Evolutionary conservation across 2,329 filamentous ascomycete species (phyloP).

Genomic region (Teratosphaeria nubilosa): DNA sequence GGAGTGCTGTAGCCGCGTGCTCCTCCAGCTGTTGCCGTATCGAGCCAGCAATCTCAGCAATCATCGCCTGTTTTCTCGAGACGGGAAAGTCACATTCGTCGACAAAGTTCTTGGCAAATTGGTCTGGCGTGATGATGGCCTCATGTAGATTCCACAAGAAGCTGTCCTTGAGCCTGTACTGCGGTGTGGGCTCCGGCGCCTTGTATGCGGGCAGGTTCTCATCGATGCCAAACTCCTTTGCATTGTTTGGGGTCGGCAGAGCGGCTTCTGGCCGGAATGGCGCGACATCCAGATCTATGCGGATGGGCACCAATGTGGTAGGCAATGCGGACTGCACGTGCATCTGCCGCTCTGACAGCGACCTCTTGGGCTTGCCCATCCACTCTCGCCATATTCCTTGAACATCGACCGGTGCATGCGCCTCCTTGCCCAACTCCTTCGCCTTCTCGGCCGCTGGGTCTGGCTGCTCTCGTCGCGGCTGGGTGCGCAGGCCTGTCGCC

Average conservation of each 20-base stretch:
- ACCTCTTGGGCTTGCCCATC: conserved; percentile 64
- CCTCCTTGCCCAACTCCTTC: conserved; percentile 73
- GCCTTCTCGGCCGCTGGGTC: conserved; percentile 49
- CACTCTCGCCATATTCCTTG: conserved; percentile 92
- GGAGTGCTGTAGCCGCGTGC: conserved; percentile 86
- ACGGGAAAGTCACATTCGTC: conserved; percentile 88
- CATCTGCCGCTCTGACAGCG: conserved; percentile 48
- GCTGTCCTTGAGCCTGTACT: conserved; percentile 84
- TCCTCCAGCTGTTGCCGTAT: conserved; percentile 93
- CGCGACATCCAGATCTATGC: conserved; percentile 87
- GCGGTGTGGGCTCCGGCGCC: conserved; percentile 65
- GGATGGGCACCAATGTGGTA: conserved; percentile 84
- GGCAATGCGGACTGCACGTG: conserved; percentile 65
- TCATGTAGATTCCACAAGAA: conserved; percentile 98
- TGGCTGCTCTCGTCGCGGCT: conserved; percentile 54
- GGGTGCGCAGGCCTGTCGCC: conserved; percentile 73
- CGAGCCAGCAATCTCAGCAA: conserved; percentile 78
- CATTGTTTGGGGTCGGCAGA: conserved; percentile 53
- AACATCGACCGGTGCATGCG: conserved; percentile 64
- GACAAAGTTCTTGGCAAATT: conserved; percentile 83
- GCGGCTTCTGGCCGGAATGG: conserved; percentile 59
- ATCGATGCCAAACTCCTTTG: conserved; percentile 51
- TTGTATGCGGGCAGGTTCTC: conserved; percentile 69
- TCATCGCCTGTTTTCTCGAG: conserved; percentile 50
- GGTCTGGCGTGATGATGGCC: conserved; percentile 83